Percentiles rank a stretch among this genome's conserved stretches.
These are phyloP conservation scores for Phlebiopsis gigantea DNA, from an alignment of 768 basidiomycete species.

Conservation along the genomic window DNA sequence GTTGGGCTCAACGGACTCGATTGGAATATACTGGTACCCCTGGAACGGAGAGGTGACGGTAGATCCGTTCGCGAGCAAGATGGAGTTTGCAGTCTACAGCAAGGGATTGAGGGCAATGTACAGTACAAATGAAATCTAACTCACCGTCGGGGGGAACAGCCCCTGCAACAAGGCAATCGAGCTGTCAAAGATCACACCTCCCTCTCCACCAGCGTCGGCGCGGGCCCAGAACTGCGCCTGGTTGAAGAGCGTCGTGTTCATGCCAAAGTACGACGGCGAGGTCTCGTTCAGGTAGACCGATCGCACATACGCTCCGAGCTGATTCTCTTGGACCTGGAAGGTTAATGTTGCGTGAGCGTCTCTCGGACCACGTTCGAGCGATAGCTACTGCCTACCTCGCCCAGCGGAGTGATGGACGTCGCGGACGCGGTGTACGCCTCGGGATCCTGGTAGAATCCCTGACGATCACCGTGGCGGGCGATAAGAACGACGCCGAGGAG, in stretches of 20 bases:
- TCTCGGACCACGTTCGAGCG: background rate
- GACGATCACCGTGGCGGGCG: slow-evolving; percentile 24
- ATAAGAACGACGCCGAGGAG: slow-evolving; percentile 23
- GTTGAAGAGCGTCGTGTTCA: slow-evolving; percentile 28
- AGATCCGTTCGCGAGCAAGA: slow-evolving; percentile 7
- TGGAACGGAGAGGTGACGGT: background rate
- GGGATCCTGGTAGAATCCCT: slow-evolving; percentile 62
- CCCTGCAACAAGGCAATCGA: slow-evolving; percentile 67
- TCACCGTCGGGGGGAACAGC: slow-evolving; percentile 41
- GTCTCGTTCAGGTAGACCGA: slow-evolving; percentile 47
- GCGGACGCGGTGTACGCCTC: slow-evolving; percentile 48
- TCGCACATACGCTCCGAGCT: slow-evolving; percentile 49
- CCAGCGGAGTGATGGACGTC: slow-evolving; percentile 64
- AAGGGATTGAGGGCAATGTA: background rate
- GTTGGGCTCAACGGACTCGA: slow-evolving; percentile 22
- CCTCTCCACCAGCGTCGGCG: slow-evolving; percentile 69
- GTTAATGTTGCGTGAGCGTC: too few relatives aligned
- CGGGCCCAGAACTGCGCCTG: slow-evolving; percentile 40
- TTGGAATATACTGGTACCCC: slow-evolving; percentile 11
- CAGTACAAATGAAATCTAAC: background rate
- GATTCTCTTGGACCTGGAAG: slow-evolving; percentile 48
- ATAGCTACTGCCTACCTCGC: slow-evolving; percentile 38
- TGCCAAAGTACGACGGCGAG: slow-evolving; percentile 45
- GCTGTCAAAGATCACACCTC: slow-evolving; percentile 60
- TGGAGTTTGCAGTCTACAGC: background rate